phyloP scores from a whole-genome alignment of 1,284 basidiomycete species.

The Hymenochaete sp. region DNA sequence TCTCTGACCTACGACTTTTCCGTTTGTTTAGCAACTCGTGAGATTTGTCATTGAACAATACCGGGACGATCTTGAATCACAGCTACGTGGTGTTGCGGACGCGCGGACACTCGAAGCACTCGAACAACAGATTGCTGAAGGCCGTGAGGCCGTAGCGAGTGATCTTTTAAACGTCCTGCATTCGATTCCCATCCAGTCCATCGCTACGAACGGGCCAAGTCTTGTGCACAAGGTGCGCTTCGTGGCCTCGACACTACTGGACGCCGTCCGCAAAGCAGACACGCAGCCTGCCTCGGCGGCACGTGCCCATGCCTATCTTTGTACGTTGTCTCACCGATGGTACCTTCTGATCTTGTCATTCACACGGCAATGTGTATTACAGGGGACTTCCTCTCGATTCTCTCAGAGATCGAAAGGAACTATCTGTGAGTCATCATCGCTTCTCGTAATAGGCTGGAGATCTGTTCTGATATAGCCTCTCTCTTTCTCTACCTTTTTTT shows the following conservation, averaged over 20 bases:
- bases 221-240: conserved; percentile 83
- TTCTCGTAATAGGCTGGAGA: conserved; percentile 14
- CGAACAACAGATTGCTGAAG: conserved; percentile 56
- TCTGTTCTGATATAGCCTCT: conserved; percentile 19
- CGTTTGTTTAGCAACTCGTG: conserved; percentile 63
- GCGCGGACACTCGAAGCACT: conserved; percentile 19
- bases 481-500: conserved; percentile 15
- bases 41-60: conserved; percentile 86
- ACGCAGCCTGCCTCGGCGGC: conserved; percentile 66
- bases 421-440: conserved; percentile 50
- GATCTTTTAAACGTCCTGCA: conserved; percentile 78
- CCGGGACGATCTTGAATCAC: conserved; percentile 67
- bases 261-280: conserved; percentile 76
- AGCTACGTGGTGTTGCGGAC: conserved; percentile 55
- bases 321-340: conserved; percentile 33
- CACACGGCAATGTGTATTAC: conserved; percentile 15
- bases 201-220: conserved; percentile 80
- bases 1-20: neutral
- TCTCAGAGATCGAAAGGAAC: conserved; percentile 82
- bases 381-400: conserved; percentile 86
- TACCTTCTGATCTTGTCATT: conserved; percentile 14
- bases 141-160: conserved; percentile 66
- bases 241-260: conserved; percentile 78
- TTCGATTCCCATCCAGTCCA: conserved; percentile 84
- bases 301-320: conserved; percentile 72